phyloP scores from a whole-genome alignment of 2,329 filamentous ascomycete species.

The Cryphonectria carpinicola region DNA sequence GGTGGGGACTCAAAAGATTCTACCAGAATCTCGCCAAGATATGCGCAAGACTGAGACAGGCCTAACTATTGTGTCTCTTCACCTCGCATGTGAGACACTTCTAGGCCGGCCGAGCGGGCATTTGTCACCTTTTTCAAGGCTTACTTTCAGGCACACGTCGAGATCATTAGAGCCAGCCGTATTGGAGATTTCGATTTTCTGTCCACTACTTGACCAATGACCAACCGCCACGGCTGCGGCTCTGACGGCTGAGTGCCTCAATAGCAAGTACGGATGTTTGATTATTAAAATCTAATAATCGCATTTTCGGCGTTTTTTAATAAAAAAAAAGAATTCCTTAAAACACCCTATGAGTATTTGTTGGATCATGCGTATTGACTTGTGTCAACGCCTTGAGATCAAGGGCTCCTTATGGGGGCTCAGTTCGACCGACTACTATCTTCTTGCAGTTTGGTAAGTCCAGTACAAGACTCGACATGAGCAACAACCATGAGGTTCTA shows the following conservation, averaged over 20 bases:
- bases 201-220: background rate
- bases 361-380: too few relatives aligned
- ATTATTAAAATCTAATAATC: background rate
- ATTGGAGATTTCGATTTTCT: background rate
- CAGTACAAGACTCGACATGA: background rate
- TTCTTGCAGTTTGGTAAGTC: background rate
- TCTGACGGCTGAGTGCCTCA: background rate
- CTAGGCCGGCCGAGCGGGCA: background rate
- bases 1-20: background rate
- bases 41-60: background rate
- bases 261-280: background rate
- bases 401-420: background rate
- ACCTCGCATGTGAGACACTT: background rate
- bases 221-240: background rate
- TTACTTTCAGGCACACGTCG: background rate
- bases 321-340: background rate
- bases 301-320: background rate
- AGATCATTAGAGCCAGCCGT: background rate
- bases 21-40: background rate
- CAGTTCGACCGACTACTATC: background rate
- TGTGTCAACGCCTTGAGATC: too few relatives aligned
- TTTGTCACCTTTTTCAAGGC: background rate
- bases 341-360: too few relatives aligned
- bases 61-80: background rate
- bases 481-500: background rate